Evolutionary conservation across 805 yeast genomes (phyloP), one percentile per base, ranked within the genome.

Genomic region (Spencermartinsiella europaea): DNA sequence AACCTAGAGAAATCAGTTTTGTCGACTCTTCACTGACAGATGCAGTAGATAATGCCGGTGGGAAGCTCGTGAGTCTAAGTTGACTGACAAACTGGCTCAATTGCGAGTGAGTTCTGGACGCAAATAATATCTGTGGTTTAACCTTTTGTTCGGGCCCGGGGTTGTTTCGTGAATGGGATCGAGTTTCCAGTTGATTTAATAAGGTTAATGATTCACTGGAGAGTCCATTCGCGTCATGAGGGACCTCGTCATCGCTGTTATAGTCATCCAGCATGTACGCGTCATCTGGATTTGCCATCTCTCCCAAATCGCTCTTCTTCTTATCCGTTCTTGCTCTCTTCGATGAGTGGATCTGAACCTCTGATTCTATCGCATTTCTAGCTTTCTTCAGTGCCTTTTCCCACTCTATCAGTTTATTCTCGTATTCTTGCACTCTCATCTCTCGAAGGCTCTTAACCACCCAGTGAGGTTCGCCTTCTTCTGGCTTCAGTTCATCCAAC

Each of bases 51-150:
- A 80, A 69, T 0, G 89, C 76, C 0, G 95, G 75, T 2, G 84
- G 83, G 47, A 87, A 82, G 0, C 66, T 51, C 0, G 95, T 79
- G 20, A 83, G 58, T 38, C 70, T 61, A 34, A 90, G 64, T 55
- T 91, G 96, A 14, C 77, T 75, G 0, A 88, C 77, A 58, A 90
- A 85, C 59, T 90, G 98, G 33, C 72, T 71, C 38, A 90, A 68
- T 61, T 90, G 98, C 0, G 96, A 86, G 59, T 90, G 97, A 0
- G 98, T 90, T 63, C 98, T 70, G 1, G 96, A 87, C 0, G 95
- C 74, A 59, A 81, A 89, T 54, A 66, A 77, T 1, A 90, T 77
- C 54, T 80, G 76, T 0, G 69, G 31, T 25, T 12, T 25, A 7
- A 12, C 31, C 12, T 12, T 57, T 0, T 77, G 70, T 69, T 44